These are phyloP conservation scores for Cryptosporidium viatorum DNA, from an alignment of 169 alveolate genomes.

Conservation along the genomic window DNA sequence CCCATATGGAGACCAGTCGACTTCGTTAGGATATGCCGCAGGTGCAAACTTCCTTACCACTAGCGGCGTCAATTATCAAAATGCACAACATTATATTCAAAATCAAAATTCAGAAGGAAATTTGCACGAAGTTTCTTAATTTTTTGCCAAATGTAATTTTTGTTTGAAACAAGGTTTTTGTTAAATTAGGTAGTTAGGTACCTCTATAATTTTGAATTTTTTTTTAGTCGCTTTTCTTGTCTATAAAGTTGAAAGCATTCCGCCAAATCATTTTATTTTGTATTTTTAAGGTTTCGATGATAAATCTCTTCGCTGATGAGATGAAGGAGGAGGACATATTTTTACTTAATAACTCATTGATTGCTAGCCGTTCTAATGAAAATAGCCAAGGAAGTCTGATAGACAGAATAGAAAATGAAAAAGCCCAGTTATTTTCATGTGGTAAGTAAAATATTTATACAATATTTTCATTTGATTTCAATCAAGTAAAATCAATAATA, in stretches of 20 bases:
- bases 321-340: slow-evolving; percentile 26
- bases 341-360: neutral
- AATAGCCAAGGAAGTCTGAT: neutral
- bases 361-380: slow-evolving; percentile 1
- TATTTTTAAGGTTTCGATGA: neutral
- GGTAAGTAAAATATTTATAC: slow-evolving; percentile 5
- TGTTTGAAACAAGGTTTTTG: neutral
- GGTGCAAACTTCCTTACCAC: neutral
- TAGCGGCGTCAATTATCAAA: neutral
- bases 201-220: slow-evolving; percentile 1
- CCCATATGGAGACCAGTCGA: slow-evolving; percentile 30
- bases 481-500: slow-evolving; percentile 39
- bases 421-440: neutral
- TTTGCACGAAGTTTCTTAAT: neutral
- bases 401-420: slow-evolving; percentile 17
- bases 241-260: neutral
- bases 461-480: neutral
- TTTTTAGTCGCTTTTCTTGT: neutral
- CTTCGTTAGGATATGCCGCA: neutral
- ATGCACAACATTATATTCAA: neutral
- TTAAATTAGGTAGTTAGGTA: slow-evolving; percentile 6
- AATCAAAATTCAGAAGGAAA: neutral
- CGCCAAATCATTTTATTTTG: slow-evolving; percentile 1
- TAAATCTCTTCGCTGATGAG: slow-evolving; percentile 12
- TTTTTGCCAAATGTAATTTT: neutral